Percentiles rank a stretch among this genome's conserved stretches.
These are phyloP conservation scores for Suillus subalutaceus DNA, from an alignment of 768 basidiomycete genomes.

Conservation along the genomic window DNA sequence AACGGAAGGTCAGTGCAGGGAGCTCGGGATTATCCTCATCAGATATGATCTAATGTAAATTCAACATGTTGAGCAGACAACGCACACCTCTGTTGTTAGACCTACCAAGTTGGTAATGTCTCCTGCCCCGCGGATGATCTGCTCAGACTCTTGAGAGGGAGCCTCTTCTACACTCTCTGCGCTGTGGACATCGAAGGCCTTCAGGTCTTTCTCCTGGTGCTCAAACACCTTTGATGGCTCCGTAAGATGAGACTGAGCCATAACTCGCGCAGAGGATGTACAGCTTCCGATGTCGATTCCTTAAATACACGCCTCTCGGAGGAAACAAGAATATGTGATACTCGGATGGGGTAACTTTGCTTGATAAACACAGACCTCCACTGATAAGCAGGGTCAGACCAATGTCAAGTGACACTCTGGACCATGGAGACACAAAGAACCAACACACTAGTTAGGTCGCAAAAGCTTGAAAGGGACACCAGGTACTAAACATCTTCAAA, in stretches of 20 bases:
- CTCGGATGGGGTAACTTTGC: not conserved
- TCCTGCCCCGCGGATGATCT: conserved; percentile 13
- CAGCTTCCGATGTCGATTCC: no score
- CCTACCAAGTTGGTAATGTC: conserved; percentile 15
- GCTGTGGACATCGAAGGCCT: conserved; percentile 6
- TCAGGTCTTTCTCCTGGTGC: conserved; percentile 4
- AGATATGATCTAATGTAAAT: conserved; percentile 43
- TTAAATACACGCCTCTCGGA: not conserved
- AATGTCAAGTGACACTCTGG: not conserved
- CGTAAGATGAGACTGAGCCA: not conserved
- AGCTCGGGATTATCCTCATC: conserved; percentile 51
- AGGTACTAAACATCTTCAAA: no score
- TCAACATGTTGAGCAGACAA: not conserved
- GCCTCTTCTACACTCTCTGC: conserved; percentile 4
- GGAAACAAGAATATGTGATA: not conserved
- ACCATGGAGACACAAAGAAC: no score
- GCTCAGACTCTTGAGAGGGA: conserved; percentile 9
- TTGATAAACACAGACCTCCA: not conserved
- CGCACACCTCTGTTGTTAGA: not conserved
- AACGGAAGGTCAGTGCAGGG: conserved; percentile 51
- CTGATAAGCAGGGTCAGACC: not conserved
- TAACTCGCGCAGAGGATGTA: not conserved
- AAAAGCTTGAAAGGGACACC: no score
- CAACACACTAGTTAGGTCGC: no score
- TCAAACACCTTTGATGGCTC: not conserved